Base-by-base conservation (phyloP, 495 filamentous ascomycete species). In the Aspergillus coremiiformis region DNA sequence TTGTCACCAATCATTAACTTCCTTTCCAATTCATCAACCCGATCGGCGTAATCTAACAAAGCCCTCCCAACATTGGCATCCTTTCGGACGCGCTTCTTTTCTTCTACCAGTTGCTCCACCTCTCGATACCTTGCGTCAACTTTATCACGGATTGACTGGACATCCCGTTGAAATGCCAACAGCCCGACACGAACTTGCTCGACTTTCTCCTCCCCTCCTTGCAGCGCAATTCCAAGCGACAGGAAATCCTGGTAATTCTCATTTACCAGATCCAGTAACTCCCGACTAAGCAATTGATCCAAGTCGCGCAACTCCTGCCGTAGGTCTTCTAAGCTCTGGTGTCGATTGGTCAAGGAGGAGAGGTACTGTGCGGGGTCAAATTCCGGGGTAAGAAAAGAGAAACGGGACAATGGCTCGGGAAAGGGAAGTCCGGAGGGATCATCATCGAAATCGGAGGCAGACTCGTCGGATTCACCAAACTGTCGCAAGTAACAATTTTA, bases 301-400 rank as follows among this genome's bases (percentile, higher is more conserved):
- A 93, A 78, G 39, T 85, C 76, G 14, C 90, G 83, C 4, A 99
- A 76, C 58, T 99, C 94, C 23, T 83, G 66, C 14, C 91, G 87
- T 15, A 99, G 76, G 66, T 99, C 94, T 66, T 95, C 92, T 43
- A 99, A 87, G 2, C 89, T 96, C 64, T 98, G 93, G 63, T 96
- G 91, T 1, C 93, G 84, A 62, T 90, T 84, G 26, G 77, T 84
- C 0, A 96, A 75, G 4, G 84, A 84, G 5, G 88, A 87, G 32
- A 99, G 84, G 71, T 94, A 99, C 0, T 72, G 70, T 5, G 85
- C 79, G 15, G 94, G 86, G 55, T 85, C 80, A 71, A 99, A 99
- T 55, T 83, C 68, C 1, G 84, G 78, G 14, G 82, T 68, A 4
- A 95, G 82, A 68, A 95, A 96, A 51, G 87, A 85, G 30, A 74